Percentiles rank a stretch among this genome's conserved stretches.
Conservation (phyloP, 116 monocot genomes). For the Posidonia oceanica region DNA sequence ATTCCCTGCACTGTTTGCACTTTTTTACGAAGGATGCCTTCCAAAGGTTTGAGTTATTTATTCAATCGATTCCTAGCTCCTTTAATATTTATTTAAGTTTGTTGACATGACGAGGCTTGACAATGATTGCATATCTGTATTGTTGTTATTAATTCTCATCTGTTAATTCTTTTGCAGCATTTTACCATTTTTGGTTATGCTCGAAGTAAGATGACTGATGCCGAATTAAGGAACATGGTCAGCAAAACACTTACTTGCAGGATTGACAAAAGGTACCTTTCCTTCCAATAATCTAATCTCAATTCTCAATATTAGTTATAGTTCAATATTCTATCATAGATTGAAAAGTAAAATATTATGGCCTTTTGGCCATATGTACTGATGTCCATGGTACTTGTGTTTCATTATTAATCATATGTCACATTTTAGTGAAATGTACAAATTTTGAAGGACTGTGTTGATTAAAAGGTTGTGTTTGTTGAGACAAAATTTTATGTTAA, state of each 20-base stretch:
- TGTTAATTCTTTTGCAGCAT: slow-evolving; percentile 36
- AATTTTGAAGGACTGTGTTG: no score
- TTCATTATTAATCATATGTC: no score
- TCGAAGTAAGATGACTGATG: slow-evolving; percentile 88
- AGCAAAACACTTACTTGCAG: slow-evolving; percentile 88
- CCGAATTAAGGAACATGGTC: slow-evolving; percentile 79
- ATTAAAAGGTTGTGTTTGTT: no score
- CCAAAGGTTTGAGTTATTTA: slow-evolving; percentile 43
- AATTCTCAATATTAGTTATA: not conserved
- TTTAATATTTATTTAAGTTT: no score
- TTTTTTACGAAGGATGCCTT: slow-evolving; percentile 86
- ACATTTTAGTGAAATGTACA: no score
- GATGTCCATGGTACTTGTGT: no score
- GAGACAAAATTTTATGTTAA: no score
- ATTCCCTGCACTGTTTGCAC: slow-evolving; percentile 89
- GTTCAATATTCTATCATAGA: no score
- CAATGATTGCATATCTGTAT: not conserved
- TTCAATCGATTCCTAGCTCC: slow-evolving; percentile 4
- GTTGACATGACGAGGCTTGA: not conserved
- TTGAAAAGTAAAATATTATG: not conserved
- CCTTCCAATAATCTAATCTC: not conserved
- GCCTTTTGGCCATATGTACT: not conserved
- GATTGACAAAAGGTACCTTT: slow-evolving; percentile 69
- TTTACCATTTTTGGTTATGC: slow-evolving; percentile 95
- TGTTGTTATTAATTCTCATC: not conserved